Percentiles rank a stretch among this genome's conserved stretches.
These are phyloP conservation scores for Tardiomyces depauwii DNA, from an alignment of 1,139 yeast species.

Conservation along the genomic window DNA sequence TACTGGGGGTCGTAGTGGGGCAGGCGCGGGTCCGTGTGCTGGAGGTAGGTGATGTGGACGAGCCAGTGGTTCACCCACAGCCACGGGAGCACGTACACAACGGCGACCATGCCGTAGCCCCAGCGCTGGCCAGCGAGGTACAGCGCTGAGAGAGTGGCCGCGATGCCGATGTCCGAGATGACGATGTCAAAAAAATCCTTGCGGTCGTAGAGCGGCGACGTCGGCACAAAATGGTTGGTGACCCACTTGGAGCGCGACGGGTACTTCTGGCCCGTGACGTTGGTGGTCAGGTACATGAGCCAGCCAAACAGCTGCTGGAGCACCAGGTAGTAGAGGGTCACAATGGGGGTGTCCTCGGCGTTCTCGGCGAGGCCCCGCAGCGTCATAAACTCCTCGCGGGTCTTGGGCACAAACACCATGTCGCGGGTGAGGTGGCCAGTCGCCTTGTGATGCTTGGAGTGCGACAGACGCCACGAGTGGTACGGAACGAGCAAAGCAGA, in stretches of 20 bases:
- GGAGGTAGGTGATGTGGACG: slow-evolving; percentile 74
- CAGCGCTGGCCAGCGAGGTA: slow-evolving; percentile 53
- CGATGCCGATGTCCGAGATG: slow-evolving; percentile 62
- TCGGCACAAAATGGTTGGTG: slow-evolving; percentile 59
- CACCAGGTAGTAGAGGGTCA: slow-evolving; percentile 42
- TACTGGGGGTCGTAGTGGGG: slow-evolving; percentile 66
- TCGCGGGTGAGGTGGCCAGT: slow-evolving; percentile 75
- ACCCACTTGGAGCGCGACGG: slow-evolving; percentile 39
- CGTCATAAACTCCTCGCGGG: slow-evolving; percentile 43
- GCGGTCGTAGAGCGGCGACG: slow-evolving; percentile 60
- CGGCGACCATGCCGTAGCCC: slow-evolving; percentile 52
- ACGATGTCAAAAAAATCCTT: slow-evolving; percentile 61
- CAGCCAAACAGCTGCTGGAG: slow-evolving; percentile 74
- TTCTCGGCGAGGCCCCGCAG: slow-evolving; percentile 34
- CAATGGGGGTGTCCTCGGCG: slow-evolving; percentile 65
- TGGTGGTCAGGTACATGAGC: slow-evolving; percentile 50
- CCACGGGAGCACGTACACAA: slow-evolving; percentile 73
- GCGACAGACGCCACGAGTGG: slow-evolving; percentile 78
- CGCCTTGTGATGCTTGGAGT: slow-evolving; percentile 80
- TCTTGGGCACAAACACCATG: slow-evolving; percentile 72
- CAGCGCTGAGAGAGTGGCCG: slow-evolving; percentile 40
- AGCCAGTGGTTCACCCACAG: slow-evolving; percentile 82
- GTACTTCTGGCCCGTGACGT: slow-evolving; percentile 69
- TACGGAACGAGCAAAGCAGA: slow-evolving; percentile 72
- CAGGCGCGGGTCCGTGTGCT: slow-evolving; percentile 71